Evolutionary conservation across 768 basidiomycete genomes (phyloP).

Genomic region (Mycena latifolia): DNA sequence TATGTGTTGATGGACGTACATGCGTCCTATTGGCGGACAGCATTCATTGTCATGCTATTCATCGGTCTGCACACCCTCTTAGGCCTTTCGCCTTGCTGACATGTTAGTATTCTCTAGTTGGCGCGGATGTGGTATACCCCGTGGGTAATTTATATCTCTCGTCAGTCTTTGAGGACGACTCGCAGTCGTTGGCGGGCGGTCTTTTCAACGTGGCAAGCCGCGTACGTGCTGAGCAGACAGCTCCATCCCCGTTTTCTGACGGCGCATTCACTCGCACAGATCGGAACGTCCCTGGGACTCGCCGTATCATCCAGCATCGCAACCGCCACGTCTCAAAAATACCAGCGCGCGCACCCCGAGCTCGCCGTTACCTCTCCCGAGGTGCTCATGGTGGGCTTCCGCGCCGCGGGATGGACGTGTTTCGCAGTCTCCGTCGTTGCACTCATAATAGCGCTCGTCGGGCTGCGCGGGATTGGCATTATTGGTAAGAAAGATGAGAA

Average conservation of each 20-base stretch:
- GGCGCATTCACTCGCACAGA: conserved; percentile 28
- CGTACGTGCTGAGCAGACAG: conserved; percentile 33
- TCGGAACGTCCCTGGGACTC: conserved; percentile 50
- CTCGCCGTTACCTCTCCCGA: conserved; percentile 39
- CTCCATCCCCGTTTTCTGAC: conserved; percentile 6
- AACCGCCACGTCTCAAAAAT: conserved; percentile 40
- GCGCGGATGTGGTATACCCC: conserved; percentile 47
- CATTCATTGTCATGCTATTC: conserved; percentile 46
- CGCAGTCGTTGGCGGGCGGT: conserved; percentile 49
- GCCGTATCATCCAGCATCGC: conserved; percentile 48
- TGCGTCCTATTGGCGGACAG: conserved; percentile 47
- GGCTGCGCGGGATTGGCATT: conserved; percentile 38
- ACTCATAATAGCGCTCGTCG: conserved; percentile 31
- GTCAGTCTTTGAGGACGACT: conserved; percentile 45
- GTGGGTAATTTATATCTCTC: conserved; percentile 48
- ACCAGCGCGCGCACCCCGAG: conserved; percentile 38
- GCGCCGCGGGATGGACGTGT: conserved; percentile 46
- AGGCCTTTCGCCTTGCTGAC: background rate
- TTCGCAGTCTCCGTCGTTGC: conserved; percentile 31
- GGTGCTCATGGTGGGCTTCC: conserved; percentile 49
- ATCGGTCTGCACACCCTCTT: conserved; percentile 31
- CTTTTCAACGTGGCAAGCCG: conserved; percentile 50
- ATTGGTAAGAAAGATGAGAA: conserved; percentile 34
- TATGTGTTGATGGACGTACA: conserved; percentile 47
- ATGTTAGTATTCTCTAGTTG: conserved; percentile 22